Conservation (phyloP, 2,329 filamentous ascomycete genomes). For the Eurotiales sp. region DNA sequence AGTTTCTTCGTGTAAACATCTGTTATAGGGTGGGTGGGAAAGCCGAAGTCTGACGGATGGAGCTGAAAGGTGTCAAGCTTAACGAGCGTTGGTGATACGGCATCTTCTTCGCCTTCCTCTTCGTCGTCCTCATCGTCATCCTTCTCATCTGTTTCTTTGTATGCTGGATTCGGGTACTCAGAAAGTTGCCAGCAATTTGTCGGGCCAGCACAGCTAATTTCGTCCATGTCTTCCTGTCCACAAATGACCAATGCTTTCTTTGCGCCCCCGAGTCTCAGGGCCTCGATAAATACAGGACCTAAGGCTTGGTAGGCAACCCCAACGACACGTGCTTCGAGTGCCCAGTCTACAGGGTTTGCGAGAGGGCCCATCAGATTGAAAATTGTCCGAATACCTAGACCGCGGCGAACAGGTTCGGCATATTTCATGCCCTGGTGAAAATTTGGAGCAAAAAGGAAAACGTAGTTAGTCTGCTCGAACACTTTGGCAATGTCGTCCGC, state of each 20-base stretch:
- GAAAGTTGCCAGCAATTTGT: conserved; percentile 85
- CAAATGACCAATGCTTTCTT: conserved; percentile 88
- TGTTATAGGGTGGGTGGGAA: conserved; percentile 67
- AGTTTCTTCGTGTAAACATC: conserved; percentile 81
- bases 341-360: conserved; percentile 80
- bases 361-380: conserved; percentile 96
- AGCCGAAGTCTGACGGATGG: conserved; percentile 80
- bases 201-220: conserved; percentile 84
- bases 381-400: conserved; percentile 90
- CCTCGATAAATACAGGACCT: conserved; percentile 83
- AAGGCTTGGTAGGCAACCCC: conserved; percentile 86
- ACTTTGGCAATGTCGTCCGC: conserved; percentile 67
- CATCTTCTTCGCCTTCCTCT: conserved; percentile 41
- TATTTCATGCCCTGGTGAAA: conserved; percentile 95
- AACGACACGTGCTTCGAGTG: conserved; percentile 85
- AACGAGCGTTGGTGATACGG: conserved; percentile 41
- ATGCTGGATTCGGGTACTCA: conserved; percentile 47
- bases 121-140: conserved; percentile 21
- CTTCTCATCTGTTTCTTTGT: conserved; percentile 23
- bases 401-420: conserved; percentile 77
- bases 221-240: conserved; percentile 90
- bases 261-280: conserved; percentile 69
- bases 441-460: conserved; percentile 90
- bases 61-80: conserved; percentile 74
- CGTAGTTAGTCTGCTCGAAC: conserved; percentile 81